Conservation (phyloP, 1,284 basidiomycete genomes). For the Tilletia horrida region DNA sequence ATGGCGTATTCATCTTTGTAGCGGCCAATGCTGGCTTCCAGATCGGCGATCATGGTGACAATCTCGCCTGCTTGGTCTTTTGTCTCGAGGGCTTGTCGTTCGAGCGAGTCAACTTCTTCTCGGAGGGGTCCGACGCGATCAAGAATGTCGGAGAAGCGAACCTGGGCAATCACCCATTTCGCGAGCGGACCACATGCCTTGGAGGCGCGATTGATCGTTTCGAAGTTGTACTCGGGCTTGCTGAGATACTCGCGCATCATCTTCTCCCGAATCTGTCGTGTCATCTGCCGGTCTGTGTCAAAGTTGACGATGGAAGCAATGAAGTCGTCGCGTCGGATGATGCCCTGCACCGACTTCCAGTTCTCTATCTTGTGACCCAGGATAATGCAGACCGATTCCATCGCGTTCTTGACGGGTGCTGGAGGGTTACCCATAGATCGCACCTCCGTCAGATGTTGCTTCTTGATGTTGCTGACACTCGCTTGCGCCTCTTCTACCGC, state of each 20-base stretch:
- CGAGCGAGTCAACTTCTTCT: slow-evolving; percentile 88
- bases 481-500: slow-evolving; percentile 91
- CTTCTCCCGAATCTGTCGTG: slow-evolving; percentile 77
- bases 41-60: slow-evolving; percentile 84
- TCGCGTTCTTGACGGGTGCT: slow-evolving; percentile 92
- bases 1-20: slow-evolving; percentile 98
- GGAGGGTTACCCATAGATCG: slow-evolving; percentile 98
- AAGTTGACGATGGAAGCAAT: slow-evolving; percentile 96
- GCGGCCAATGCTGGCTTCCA: slow-evolving; percentile 83
- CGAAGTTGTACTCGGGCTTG: slow-evolving; percentile 88
- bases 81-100: slow-evolving; percentile 84
- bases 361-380: slow-evolving; percentile 96
- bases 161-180: slow-evolving; percentile 97
- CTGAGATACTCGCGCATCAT: slow-evolving; percentile 94
- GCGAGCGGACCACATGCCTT: slow-evolving; percentile 97
- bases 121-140: slow-evolving; percentile 96
- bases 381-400: slow-evolving; percentile 97
- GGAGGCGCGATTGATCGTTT: slow-evolving; percentile 89
- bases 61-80: slow-evolving; percentile 87
- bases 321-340: slow-evolving; percentile 96
- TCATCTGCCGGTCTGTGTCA: slow-evolving; percentile 87
- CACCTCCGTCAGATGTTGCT: slow-evolving; percentile 94
- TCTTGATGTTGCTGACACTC: slow-evolving; percentile 95
- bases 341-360: slow-evolving; percentile 93
- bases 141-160: slow-evolving; percentile 93